A percentile compares a stretch with the other conserved stretches of the same genome.
Evolutionary conservation across 805 yeast genomes (phyloP).

Genomic region (Candida awuae): DNA sequence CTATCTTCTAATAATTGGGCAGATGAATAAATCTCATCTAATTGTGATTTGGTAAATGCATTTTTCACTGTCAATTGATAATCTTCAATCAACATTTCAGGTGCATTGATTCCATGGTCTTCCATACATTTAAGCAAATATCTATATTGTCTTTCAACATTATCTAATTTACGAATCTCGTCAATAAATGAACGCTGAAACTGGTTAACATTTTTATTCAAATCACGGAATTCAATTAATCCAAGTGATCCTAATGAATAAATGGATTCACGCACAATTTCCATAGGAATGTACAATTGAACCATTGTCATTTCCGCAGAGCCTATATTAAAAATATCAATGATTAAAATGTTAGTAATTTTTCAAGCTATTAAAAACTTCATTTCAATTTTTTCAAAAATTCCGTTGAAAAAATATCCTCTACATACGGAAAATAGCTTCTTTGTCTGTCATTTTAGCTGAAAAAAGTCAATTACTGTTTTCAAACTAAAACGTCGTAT

Average conservation of each 20-base stretch:
- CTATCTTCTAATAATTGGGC: constrained; percentile 67
- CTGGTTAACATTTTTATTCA: constrained; percentile 72
- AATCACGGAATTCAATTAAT: constrained; percentile 79
- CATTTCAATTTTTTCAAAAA: background rate
- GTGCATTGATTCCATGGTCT: constrained; percentile 23
- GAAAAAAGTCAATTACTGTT: background rate
- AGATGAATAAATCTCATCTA: constrained; percentile 62
- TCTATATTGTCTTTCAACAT: constrained; percentile 79
- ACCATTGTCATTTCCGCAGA: constrained; percentile 97
- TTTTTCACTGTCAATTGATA: constrained; percentile 14
- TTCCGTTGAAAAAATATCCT: background rate
- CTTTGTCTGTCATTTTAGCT: constrained; percentile 13
- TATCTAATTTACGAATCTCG: constrained; percentile 78
- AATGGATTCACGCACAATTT: constrained; percentile 77
- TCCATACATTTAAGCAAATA: constrained; percentile 44
- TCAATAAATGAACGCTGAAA: constrained; percentile 89
- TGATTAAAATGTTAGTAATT: constrained; percentile 2
- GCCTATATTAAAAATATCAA: constrained; percentile 28
- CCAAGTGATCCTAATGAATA: constrained; percentile 84
- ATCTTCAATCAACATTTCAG: constrained; percentile 21
- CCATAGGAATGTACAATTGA: constrained; percentile 87
- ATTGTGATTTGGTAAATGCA: constrained; percentile 33
- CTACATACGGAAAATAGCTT: constrained; percentile 28
- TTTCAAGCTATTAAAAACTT: background rate
- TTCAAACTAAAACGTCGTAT: background rate